Evolutionary conservation across 257 asterid genomes (phyloP).

Genomic region (Verbascum thapsus): DNA sequence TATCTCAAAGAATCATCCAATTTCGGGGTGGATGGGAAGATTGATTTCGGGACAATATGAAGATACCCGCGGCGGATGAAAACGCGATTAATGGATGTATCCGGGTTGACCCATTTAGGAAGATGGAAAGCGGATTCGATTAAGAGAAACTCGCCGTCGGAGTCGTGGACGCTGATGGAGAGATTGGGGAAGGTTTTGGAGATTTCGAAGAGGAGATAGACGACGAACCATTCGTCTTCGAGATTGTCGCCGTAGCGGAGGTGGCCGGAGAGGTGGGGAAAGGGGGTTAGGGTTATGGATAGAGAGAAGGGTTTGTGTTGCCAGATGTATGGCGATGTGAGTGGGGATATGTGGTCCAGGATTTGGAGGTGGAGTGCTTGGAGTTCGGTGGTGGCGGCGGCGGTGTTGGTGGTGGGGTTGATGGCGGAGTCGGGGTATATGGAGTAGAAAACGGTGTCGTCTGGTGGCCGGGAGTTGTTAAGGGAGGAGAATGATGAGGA

Average conservation of each 20-base stretch:
- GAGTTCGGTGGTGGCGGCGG: constrained; percentile 47
- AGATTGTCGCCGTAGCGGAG: constrained; percentile 87
- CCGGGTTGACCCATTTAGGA: constrained; percentile 88
- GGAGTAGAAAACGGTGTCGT: constrained; percentile 81
- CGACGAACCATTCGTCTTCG: constrained; percentile 97
- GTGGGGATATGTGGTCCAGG: constrained; percentile 50
- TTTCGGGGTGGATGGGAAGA: constrained; percentile 45
- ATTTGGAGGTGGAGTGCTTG: constrained; percentile 72
- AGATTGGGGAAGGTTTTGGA: constrained; percentile 55
- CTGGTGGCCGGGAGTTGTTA: constrained; percentile 51
- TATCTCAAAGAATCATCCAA: constrained; percentile 51
- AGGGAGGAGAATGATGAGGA: constrained; percentile 56
- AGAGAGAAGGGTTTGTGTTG: constrained; percentile 84
- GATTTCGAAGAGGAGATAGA: constrained; percentile 62
- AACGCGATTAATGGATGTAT: constrained; percentile 70
- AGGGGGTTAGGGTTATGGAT: constrained; percentile 36
- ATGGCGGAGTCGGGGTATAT: constrained; percentile 60
- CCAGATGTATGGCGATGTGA: constrained; percentile 62
- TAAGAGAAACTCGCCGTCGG: constrained; percentile 82
- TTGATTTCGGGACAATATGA: constrained; percentile 56
- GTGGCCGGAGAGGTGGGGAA: constrained; percentile 79
- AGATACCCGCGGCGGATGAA: constrained; percentile 72
- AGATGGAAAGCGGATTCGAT: constrained; percentile 87
- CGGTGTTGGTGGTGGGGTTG: constrained; percentile 36
- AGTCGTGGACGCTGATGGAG: constrained; percentile 74